Percentiles rank a stretch among this genome's conserved stretches.
phyloP scores from a whole-genome alignment of 371 early-diverging fungal genomes.

The Actinomortierella ambigua region DNA sequence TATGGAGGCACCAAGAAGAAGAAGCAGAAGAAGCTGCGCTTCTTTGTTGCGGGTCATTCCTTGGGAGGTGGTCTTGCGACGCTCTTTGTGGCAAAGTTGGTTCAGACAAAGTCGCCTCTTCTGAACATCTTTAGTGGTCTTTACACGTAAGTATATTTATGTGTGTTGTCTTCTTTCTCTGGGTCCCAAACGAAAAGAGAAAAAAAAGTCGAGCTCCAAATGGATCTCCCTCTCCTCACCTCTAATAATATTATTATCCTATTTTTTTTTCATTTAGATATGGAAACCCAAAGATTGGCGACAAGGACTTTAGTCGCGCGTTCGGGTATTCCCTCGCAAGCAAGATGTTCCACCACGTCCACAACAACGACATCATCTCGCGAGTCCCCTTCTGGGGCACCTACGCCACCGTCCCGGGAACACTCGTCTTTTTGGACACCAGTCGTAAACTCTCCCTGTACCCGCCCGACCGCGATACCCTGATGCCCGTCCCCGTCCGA shows the following conservation, averaged over 20 bases:
- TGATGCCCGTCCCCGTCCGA: slow-evolving; percentile 61
- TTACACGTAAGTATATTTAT: slow-evolving; percentile 49
- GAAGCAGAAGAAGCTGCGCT: slow-evolving; percentile 43
- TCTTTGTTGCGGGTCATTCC: slow-evolving; percentile 42
- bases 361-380: slow-evolving; percentile 62
- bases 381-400: slow-evolving; percentile 54
- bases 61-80: slow-evolving; percentile 39
- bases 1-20: neutral
- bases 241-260: no score
- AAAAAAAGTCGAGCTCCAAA: no score
- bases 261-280: no score
- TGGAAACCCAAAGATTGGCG: slow-evolving; percentile 63
- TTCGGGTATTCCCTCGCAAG: slow-evolving; percentile 55
- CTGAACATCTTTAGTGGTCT: slow-evolving; percentile 59
- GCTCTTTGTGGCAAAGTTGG: slow-evolving; percentile 64
- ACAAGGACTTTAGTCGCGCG: slow-evolving; percentile 55
- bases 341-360: slow-evolving; percentile 63
- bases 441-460: slow-evolving; percentile 56
- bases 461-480: slow-evolving; percentile 62
- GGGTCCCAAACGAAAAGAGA: no score
- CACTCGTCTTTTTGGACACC: slow-evolving; percentile 64
- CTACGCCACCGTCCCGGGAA: slow-evolving; percentile 60
- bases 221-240: no score
- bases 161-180: no score
- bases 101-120: slow-evolving; percentile 58